Evolutionary conservation across 176 grass and related monocot species (phyloP), one percentile per base, ranked within the genome.

Genomic region (Eleusine indica): DNA sequence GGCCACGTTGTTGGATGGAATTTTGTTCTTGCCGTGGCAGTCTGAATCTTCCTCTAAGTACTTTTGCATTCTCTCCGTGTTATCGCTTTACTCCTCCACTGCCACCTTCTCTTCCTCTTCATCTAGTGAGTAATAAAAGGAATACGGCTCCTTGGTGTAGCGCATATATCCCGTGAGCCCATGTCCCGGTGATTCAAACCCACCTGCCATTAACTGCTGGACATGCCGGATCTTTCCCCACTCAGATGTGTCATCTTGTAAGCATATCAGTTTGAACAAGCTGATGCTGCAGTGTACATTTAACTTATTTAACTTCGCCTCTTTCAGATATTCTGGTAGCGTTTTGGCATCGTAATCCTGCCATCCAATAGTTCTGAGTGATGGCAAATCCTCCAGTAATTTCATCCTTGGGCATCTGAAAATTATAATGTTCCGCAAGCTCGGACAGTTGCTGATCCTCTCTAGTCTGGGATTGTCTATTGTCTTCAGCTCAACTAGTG

Each of bases 211-310:
- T 8, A 79, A 2, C 1, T 79, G 28, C 2, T 60, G 66, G 8
- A 78, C 29, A 10, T 78, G 66, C 4, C 28, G 4, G 4, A 79
- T 72, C 53, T 85, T 85, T 51, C 19, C 30, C 74, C 66, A 85
- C 42, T 85, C 53, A 0, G 56, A 41, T 1, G 41, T 18, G 19
- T 29, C 30, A 9, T 71, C 75, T 64, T 71, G 65, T 13, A 71
- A 9, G 4, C 46, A 17, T 79, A 66, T 86, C 15, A 86, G 15
- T 65, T 86, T 65, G 75, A 86, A 64, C 75, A 86, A 21, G 0
- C 14, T 42, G 13, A 9, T 19, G 30, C 43, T 40, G 42, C 83
- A 79, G 15, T 79, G 2, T 0, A 86, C 0, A 5, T 0, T 7
- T 49, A 72, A 1, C 54, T 79, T 77, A 1, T 63, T 72, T 78